Conservation (phyloP, 1,284 basidiomycete species). For the Stereum hirsutum region DNA sequence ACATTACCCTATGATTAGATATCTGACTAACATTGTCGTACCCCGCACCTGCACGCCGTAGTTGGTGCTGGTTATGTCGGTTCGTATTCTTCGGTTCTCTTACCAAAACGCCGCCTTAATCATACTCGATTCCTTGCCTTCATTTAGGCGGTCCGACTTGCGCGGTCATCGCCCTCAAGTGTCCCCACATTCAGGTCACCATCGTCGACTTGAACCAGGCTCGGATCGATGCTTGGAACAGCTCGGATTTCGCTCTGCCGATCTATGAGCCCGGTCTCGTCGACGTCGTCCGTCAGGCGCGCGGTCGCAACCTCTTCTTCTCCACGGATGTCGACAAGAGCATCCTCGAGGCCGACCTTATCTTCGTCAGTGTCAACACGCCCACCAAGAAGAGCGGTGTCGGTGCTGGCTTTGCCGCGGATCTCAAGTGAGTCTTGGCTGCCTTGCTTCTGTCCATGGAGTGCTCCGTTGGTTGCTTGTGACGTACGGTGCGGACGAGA, state of each 20-base stretch:
- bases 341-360: conserved; percentile 88
- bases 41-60: conserved; percentile 19
- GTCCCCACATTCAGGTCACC: conserved; percentile 90
- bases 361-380: conserved; percentile 91
- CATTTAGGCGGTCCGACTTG: conserved; percentile 82
- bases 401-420: conserved; percentile 95
- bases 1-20: conserved; percentile 7
- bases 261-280: conserved; percentile 99
- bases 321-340: conserved; percentile 91
- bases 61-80: conserved; percentile 97
- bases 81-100: conserved; percentile 31
- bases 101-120: background rate
- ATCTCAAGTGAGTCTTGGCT: conserved; percentile 71
- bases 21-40: conserved; percentile 10
- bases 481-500: too few species aligned
- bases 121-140: background rate
- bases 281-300: conserved; percentile 81
- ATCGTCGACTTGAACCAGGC: conserved; percentile 97
- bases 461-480: too few species aligned
- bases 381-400: conserved; percentile 98
- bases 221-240: conserved; percentile 96
- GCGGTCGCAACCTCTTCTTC: conserved; percentile 96
- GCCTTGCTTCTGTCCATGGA: background rate
- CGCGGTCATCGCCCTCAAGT: conserved; percentile 91
- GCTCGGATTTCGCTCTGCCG: conserved; percentile 62